Conservation (phyloP, 768 basidiomycete genomes). For the Leccinum barrowsii region DNA sequence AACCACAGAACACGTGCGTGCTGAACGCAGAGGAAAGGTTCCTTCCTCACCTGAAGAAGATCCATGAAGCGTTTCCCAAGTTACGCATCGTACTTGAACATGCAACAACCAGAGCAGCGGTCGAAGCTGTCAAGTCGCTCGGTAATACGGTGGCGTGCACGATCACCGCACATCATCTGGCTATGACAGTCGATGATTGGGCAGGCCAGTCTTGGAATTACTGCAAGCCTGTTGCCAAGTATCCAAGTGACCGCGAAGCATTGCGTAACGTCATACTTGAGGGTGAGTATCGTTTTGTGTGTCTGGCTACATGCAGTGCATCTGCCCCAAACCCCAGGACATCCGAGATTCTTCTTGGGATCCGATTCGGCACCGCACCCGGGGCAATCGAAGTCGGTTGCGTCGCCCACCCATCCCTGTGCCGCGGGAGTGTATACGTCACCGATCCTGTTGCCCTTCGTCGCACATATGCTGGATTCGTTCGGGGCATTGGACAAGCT, state of each 20-base stretch:
- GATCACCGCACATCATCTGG: conserved; percentile 95
- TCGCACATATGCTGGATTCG: conserved; percentile 83
- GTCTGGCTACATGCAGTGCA: neutral
- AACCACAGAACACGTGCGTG: conserved; percentile 74
- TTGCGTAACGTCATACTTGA: conserved; percentile 71
- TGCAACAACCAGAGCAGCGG: conserved; percentile 88
- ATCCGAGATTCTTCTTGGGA: conserved; percentile 95
- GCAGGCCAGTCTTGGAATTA: conserved; percentile 94
- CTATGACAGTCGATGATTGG: conserved; percentile 93
- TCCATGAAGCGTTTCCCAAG: conserved; percentile 80
- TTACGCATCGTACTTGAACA: conserved; percentile 97
- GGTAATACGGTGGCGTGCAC: conserved; percentile 89
- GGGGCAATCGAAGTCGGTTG: conserved; percentile 59
- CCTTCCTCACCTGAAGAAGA: conserved; percentile 78
- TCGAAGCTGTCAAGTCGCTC: conserved; percentile 77
- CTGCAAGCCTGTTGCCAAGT: conserved; percentile 98
- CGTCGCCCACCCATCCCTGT: conserved; percentile 69
- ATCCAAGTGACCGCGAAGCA: conserved; percentile 85
- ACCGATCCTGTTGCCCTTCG: conserved; percentile 84
- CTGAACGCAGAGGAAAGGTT: conserved; percentile 92
- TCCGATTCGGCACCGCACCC: conserved; percentile 97
- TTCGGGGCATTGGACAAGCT: conserved; percentile 84
- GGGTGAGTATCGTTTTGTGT: conserved; percentile 42
- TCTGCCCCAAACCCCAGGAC: conserved; percentile 44
- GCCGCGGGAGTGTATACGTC: conserved; percentile 97